Conservation (phyloP, 768 basidiomycete species). For the Guyanaporus albipodus region DNA sequence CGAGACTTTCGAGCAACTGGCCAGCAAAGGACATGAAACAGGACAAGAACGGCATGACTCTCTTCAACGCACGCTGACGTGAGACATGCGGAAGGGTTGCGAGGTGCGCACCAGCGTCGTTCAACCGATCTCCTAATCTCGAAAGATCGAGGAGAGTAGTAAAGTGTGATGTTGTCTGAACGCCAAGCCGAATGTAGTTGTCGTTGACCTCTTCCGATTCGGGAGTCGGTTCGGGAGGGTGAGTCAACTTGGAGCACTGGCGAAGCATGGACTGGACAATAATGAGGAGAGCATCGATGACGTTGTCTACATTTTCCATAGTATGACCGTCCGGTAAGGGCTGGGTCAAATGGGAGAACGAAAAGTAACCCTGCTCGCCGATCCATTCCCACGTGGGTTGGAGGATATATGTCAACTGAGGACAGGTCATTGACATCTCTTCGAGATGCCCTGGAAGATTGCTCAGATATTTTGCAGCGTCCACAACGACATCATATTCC, state of each 20-base stretch:
- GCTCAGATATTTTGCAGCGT: constrained; percentile 24
- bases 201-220: constrained; percentile 36
- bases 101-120: constrained; percentile 38
- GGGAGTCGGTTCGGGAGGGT: constrained; percentile 1
- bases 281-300: constrained; percentile 64
- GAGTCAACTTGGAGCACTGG: constrained; percentile 30
- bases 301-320: constrained; percentile 28
- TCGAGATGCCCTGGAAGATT: constrained; percentile 24
- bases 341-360: constrained; percentile 9
- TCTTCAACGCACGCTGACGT: constrained; percentile 36
- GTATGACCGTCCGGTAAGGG: not conserved
- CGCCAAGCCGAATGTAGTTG: constrained; percentile 50
- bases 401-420: constrained; percentile 27
- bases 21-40: constrained; percentile 55
- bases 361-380: constrained; percentile 24
- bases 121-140: constrained; percentile 39
- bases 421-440: constrained; percentile 28
- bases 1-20: constrained; percentile 53
- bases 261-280: constrained; percentile 58
- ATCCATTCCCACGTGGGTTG: constrained; percentile 30
- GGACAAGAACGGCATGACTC: constrained; percentile 73
- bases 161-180: constrained; percentile 41
- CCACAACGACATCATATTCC: constrained; percentile 32
- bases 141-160: constrained; percentile 48
- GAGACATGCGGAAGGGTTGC: constrained; percentile 30